These are phyloP conservation scores for Volutella citrinella DNA, from an alignment of 2,329 filamentous ascomycete species.

Conservation along the genomic window DNA sequence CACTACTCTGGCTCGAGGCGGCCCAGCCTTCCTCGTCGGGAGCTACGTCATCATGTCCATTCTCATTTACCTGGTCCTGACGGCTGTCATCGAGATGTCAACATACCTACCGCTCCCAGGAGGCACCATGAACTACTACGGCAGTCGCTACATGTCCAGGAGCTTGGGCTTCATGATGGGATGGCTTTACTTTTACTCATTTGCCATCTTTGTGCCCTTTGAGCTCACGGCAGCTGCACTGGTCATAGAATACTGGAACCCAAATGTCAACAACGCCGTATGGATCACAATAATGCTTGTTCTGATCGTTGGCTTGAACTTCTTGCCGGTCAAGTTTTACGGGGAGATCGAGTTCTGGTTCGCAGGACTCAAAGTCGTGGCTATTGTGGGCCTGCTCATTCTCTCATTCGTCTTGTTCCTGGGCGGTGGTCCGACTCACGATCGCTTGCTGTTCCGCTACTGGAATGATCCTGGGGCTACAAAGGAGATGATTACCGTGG, in stretches of 20 bases:
- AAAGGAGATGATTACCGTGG: background rate
- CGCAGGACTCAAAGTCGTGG: constrained; percentile 44
- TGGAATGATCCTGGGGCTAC: constrained; percentile 24
- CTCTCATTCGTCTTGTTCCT: constrained; percentile 44
- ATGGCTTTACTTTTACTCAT: constrained; percentile 42
- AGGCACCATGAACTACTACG: constrained; percentile 21
- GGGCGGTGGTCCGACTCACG: constrained; percentile 43
- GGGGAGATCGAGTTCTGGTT: constrained; percentile 51
- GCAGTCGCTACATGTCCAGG: constrained; percentile 24
- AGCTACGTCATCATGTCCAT: constrained; percentile 49
- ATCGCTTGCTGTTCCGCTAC: constrained; percentile 42
- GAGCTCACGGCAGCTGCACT: constrained; percentile 17
- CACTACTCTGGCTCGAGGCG: constrained; percentile 16
- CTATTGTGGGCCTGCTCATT: constrained; percentile 47
- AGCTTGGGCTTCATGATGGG: constrained; percentile 36
- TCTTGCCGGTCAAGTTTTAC: constrained; percentile 39
- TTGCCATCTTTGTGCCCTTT: constrained; percentile 10
- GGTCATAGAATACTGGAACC: constrained; percentile 18
- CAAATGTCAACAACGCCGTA: constrained; percentile 13
- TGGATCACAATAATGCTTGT: constrained; percentile 18
- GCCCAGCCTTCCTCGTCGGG: constrained; percentile 40
- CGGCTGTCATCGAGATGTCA: constrained; percentile 32
- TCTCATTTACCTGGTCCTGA: constrained; percentile 55
- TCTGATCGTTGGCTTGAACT: constrained; percentile 15
- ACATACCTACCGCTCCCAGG: constrained; percentile 23